Base-by-base conservation (phyloP, 306 rosid genomes). In the Lathyrus sativus region DNA sequence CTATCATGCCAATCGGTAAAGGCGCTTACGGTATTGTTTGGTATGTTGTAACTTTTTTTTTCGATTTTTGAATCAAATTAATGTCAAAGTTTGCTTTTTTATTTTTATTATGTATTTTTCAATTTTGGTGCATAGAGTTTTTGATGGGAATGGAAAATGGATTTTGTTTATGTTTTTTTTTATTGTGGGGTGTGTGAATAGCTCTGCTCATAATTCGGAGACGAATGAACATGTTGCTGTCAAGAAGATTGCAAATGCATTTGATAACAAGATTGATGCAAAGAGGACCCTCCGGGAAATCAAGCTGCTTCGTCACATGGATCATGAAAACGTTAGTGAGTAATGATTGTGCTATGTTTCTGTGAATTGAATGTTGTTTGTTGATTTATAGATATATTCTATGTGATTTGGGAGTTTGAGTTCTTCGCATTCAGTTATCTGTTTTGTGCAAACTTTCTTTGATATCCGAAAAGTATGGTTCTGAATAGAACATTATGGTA, bases 21-120 rank as follows among this genome's bases (percentile, higher is more conserved):
- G 98, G 98, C 73, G 98, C 98, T 14, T 92, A 87, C 71, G 98
- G 98, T 72, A 92, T 92, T 87, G 98, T 92, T 72, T 92, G 98
- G 98, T 92, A 78, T 17, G 60, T 44, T 35, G 11, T 10, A 54
- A 59, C 61, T 73, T 72, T 62, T 37, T 9, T 10, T 65, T 37
- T 15, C 4, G 2, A 13, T 74, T 18, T 56, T 6, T 5, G 0
- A 31, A 49, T 62, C 71, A 33, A 66, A 72, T 78, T 77, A 9
- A 28, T 39, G 55, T 26, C 18, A 54, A 72, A 72, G 74, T 66
- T 78, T 37, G 10, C 6, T 0, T 67, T 35, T 76, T 68, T 71
- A 14, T 44, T 2, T 4, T 1, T 68, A 3, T 70, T 76, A 18
- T 5, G 3, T 43, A 4, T 26, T 42, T 51, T 26, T 42, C 39